Evolutionary conservation across 176 grass and related monocot genomes (phyloP).

Genomic region (Chloris gayana): DNA sequence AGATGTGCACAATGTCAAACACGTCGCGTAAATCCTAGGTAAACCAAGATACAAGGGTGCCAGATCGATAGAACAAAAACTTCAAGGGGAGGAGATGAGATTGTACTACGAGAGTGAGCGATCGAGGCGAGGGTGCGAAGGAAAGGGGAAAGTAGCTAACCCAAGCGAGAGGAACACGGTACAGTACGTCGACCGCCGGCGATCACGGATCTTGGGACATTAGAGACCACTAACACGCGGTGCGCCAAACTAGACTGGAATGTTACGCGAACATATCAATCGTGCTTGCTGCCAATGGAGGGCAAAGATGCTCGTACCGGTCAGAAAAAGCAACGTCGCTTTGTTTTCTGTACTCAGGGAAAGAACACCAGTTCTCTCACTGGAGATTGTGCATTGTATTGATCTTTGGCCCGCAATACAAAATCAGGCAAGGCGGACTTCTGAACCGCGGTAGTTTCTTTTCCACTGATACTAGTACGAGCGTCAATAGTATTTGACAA

Average conservation of each 20-base stretch:
- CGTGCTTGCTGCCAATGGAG: conserved; percentile 49
- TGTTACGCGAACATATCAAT: conserved; percentile 32
- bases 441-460: too few relatives aligned
- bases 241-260: conserved; percentile 37
- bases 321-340: not conserved
- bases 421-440: too few relatives aligned
- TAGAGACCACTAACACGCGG: not conserved
- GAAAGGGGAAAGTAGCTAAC: conserved; percentile 31
- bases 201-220: conserved; percentile 39
- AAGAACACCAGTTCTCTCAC: too few relatives aligned
- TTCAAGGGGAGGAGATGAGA: not conserved
- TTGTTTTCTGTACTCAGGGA: not conserved
- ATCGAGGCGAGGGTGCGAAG: conserved; percentile 24
- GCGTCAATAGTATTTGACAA: too few relatives aligned
- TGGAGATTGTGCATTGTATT: not conserved
- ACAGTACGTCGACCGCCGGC: conserved; percentile 14
- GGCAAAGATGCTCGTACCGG: conserved; percentile 42
- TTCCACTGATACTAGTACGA: too few relatives aligned
- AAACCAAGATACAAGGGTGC: conserved; percentile 26
- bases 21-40: conserved; percentile 29
- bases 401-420: too few relatives aligned
- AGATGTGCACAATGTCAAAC: conserved; percentile 36
- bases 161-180: conserved; percentile 15
- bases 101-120: not conserved
- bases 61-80: not conserved